Evolutionary conservation across 2,329 filamentous ascomycete species (phyloP), one percentile per base, ranked within the genome.

Genomic region (Alternaria rosae): DNA sequence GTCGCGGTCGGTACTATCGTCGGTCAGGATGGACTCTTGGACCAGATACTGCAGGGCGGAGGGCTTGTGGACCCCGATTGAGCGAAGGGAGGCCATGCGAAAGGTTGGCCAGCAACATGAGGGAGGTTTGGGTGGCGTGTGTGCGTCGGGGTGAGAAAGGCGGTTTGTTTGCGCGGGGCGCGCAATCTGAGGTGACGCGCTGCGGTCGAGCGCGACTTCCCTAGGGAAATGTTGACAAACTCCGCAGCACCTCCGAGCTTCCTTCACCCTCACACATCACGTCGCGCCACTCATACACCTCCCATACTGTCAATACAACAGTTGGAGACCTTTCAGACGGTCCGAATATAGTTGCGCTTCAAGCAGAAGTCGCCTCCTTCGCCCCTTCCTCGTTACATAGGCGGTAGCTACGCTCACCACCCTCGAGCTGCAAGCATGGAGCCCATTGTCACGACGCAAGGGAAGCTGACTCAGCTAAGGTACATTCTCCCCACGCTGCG

Each of bases 21-120:
- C 79, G 17, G 90, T 87, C 2, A 98, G 84, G 42, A 97, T 86
- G 60, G 89, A 87, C 80, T 98, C 94, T 70, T 90, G 86, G 70
- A 97, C 87, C 67, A 97, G 89, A 83, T 95, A 93, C 65, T 88
- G 88, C 67, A 98, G 85, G 67, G 91, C 93, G 64, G 91, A 88
- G 63, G 96, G 94, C 82, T 91, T 89, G 83, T 98, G 94, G 76
- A 97, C 85, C 79, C 95, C 95, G 74, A 97, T 87, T 68, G 94
- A 97, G 80, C 89, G 92, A 81, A 97, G 88, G 77, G 91, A 89
- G 71, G 94, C 94, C 96, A 99, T 99, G 62, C 65, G 61, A 65
- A 69, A 55, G 61, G 64, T 65, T 57, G 65, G 59, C 62, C 59
- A 55, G 72, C 70, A 71, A 74, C 77, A 80, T 79, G 71, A 69